Evolutionary conservation across 805 yeast genomes (phyloP).

Genomic region (Saccharomycopsis lassenensis): DNA sequence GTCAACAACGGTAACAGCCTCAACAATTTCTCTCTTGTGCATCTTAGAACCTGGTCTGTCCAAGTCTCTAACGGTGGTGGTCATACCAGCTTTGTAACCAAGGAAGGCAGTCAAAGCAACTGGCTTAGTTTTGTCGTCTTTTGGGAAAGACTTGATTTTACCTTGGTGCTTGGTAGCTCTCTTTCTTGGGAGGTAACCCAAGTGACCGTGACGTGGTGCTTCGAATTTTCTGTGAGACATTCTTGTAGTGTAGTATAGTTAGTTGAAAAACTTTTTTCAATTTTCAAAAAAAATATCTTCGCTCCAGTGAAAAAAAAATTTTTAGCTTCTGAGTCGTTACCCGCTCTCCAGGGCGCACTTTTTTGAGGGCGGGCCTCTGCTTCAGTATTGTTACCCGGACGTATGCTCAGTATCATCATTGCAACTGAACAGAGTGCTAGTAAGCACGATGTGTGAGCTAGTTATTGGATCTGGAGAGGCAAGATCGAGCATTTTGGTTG

Average conservation of each 20-base stretch:
- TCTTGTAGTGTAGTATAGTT: constrained; percentile 16
- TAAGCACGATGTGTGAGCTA: too few relatives aligned
- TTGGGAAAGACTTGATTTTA: constrained; percentile 98
- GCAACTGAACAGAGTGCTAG: too few relatives aligned
- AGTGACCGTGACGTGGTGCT: constrained; percentile 99
- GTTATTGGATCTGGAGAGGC: too few relatives aligned
- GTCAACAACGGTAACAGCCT: constrained; percentile 98
- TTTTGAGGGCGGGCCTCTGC: neutral
- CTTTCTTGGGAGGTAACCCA: constrained; percentile 99
- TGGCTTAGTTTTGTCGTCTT: constrained; percentile 95
- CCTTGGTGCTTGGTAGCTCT: constrained; percentile 98
- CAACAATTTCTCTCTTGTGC: constrained; percentile 99
- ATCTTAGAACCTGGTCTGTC: constrained; percentile 99
- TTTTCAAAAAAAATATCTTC: too few relatives aligned
- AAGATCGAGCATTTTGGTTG: too few relatives aligned
- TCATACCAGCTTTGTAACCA: constrained; percentile 99
- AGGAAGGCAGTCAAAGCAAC: constrained; percentile 98
- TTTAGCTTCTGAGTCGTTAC: neutral
- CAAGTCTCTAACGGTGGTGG: constrained; percentile 99
- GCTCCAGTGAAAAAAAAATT: constrained; percentile 2
- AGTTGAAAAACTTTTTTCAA: too few relatives aligned
- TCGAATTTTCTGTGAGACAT: constrained; percentile 99
- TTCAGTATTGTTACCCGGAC: too few relatives aligned
- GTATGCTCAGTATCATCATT: too few relatives aligned
- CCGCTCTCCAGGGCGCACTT: neutral